These are phyloP conservation scores for Zoysia matrella DNA, from an alignment of 202 grass and related monocot species.

Conservation along the genomic window DNA sequence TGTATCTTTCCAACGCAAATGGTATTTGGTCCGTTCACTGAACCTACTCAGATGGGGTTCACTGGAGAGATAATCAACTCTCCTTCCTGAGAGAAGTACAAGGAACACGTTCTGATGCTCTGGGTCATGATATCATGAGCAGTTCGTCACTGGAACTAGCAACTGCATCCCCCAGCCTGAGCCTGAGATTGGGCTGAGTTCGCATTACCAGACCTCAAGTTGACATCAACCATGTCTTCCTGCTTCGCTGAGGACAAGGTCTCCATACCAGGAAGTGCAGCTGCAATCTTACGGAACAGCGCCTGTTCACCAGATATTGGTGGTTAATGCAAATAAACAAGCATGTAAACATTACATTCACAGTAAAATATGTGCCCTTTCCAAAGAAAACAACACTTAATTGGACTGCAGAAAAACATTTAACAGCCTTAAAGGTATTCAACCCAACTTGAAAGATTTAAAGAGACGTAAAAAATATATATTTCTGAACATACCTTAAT, in stretches of 20 bases:
- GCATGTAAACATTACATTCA: too few relatives aligned
- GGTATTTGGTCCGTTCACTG: too few relatives aligned
- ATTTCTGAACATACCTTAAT: not conserved
- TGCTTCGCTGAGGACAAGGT: slow-evolving; percentile 61
- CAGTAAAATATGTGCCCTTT: not conserved
- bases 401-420: slow-evolving; percentile 6
- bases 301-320: slow-evolving; percentile 53
- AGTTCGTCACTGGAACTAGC: slow-evolving; percentile 57
- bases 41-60: not conserved
- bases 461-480: slow-evolving; percentile 23
- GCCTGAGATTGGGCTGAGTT: too few relatives aligned
- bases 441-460: slow-evolving; percentile 3
- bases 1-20: slow-evolving; percentile 8
- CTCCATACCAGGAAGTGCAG: slow-evolving; percentile 98
- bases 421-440: too few relatives aligned
- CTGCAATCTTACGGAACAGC: slow-evolving; percentile 97
- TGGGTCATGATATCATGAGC: slow-evolving; percentile 39
- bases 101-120: slow-evolving; percentile 27
- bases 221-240: too few relatives aligned
- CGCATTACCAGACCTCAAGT: too few relatives aligned
- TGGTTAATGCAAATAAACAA: slow-evolving; percentile 37
- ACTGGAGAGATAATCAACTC: slow-evolving; percentile 44
- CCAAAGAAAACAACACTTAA: not conserved
- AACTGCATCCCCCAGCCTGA: slow-evolving; percentile 55
- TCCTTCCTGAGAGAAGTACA: slow-evolving; percentile 37